A percentile compares a stretch with the other conserved stretches of the same genome.
These are phyloP conservation scores for Saccharomycodes ludwigii DNA, from an alignment of 805 yeast species.

Conservation along the genomic window DNA sequence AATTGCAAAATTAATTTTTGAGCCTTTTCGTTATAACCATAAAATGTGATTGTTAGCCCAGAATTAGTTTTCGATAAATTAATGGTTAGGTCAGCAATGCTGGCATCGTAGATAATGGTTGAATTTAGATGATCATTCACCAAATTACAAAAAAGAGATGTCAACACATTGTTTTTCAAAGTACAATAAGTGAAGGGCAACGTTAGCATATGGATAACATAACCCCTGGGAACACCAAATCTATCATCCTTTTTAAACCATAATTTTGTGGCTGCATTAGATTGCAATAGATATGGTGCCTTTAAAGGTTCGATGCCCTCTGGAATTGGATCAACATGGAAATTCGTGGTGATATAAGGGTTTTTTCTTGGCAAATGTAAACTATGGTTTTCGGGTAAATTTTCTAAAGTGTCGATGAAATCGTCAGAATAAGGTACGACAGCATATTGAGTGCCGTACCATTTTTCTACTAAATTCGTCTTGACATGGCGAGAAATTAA, in stretches of 20 bases:
- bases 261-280: slow-evolving; percentile 36
- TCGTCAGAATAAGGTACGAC: slow-evolving; percentile 31
- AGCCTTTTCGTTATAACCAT: slow-evolving; percentile 80
- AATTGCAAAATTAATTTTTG: slow-evolving; percentile 49
- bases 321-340: slow-evolving; percentile 40
- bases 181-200: slow-evolving; percentile 50
- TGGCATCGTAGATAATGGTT: slow-evolving; percentile 73
- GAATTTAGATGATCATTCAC: slow-evolving; percentile 58
- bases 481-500: slow-evolving; percentile 42
- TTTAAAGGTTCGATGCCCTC: slow-evolving; percentile 24
- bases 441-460: slow-evolving; percentile 85
- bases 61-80: slow-evolving; percentile 48
- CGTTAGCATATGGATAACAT: slow-evolving; percentile 50
- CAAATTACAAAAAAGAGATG: slow-evolving; percentile 55
- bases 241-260: slow-evolving; percentile 91
- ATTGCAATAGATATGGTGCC: slow-evolving; percentile 52
- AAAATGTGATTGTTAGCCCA: slow-evolving; percentile 54
- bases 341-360: slow-evolving; percentile 71
- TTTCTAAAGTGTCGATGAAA: slow-evolving; percentile 24
- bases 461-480: slow-evolving; percentile 48
- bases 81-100: slow-evolving; percentile 62
- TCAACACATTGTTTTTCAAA: slow-evolving; percentile 43
- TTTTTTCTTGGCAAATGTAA: slow-evolving; percentile 62
- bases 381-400: slow-evolving; percentile 16
- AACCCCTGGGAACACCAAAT: slow-evolving; percentile 80